Percentiles rank a stretch among this genome's conserved stretches.
These are phyloP conservation scores for Seiridium cupressi DNA, from an alignment of 2,329 filamentous ascomycete genomes.

Conservation along the genomic window DNA sequence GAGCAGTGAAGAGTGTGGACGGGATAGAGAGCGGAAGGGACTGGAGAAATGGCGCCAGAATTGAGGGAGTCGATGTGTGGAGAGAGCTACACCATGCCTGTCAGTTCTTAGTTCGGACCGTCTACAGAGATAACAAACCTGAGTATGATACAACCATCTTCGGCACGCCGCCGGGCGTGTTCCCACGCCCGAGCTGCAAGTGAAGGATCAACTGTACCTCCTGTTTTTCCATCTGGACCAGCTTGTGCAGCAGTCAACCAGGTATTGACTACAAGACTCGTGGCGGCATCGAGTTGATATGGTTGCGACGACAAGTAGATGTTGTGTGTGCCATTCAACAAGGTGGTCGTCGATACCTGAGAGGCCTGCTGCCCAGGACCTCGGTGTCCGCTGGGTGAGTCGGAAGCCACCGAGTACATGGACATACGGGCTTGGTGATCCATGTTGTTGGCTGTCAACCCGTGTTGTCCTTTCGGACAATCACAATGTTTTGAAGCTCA, in stretches of 20 bases:
- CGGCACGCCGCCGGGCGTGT: constrained; percentile 88
- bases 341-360: constrained; percentile 88
- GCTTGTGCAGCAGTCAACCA: constrained; percentile 81
- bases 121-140: constrained; percentile 59
- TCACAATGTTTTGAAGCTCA: constrained; percentile 25
- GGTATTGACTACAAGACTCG: constrained; percentile 91
- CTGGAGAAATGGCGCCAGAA: constrained; percentile 77
- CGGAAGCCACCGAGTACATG: constrained; percentile 66
- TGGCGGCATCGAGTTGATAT: constrained; percentile 85
- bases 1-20: constrained; percentile 69
- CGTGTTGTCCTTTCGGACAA: constrained; percentile 39
- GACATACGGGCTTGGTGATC: constrained; percentile 55
- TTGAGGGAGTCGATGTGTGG: constrained; percentile 82
- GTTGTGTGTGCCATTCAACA: constrained; percentile 89
- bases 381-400: constrained; percentile 57
- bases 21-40: constrained; percentile 80
- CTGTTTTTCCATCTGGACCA: constrained; percentile 65
- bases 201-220: constrained; percentile 77
- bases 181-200: constrained; percentile 88
- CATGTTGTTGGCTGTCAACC: constrained; percentile 41
- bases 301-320: constrained; percentile 79
- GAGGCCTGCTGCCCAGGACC: constrained; percentile 65
- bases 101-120: constrained; percentile 13
- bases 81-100: constrained; percentile 61
- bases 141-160: constrained; percentile 90